phyloP scores from a whole-genome alignment of 495 filamentous ascomycete species.

The Talaromyces proteolyticus region DNA sequence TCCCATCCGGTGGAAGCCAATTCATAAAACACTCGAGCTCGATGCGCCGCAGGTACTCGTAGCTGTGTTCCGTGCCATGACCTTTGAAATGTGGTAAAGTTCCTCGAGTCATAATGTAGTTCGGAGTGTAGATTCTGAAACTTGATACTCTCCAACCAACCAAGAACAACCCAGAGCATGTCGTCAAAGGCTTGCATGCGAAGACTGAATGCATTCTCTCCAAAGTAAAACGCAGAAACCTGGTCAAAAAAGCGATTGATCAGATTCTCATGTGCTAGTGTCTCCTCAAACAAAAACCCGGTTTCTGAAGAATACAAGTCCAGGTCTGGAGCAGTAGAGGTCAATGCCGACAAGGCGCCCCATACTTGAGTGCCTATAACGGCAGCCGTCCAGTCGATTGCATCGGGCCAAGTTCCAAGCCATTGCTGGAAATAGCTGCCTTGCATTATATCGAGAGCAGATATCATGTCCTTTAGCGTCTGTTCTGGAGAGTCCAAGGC shows the following conservation, averaged over 20 bases:
- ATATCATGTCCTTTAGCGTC: constrained; percentile 39
- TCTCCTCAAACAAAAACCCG: constrained; percentile 18
- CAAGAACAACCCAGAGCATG: constrained; percentile 94
- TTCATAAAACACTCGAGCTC: constrained; percentile 86
- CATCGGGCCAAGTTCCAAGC: constrained; percentile 75
- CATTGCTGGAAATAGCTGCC: constrained; percentile 67
- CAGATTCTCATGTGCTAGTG: constrained; percentile 57
- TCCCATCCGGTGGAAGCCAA: constrained; percentile 79
- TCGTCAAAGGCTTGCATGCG: constrained; percentile 87
- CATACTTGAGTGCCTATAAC: constrained; percentile 79
- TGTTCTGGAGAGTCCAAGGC: constrained; percentile 1
- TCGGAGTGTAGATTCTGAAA: constrained; percentile 68
- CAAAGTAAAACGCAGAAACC: constrained; percentile 72
- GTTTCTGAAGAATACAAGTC: constrained; percentile 7
- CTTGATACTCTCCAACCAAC: constrained; percentile 80
- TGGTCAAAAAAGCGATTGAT: constrained; percentile 82
- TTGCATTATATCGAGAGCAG: constrained; percentile 71
- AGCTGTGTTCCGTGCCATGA: constrained; percentile 74
- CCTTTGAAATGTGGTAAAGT: constrained; percentile 6
- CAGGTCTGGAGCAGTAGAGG: constrained; percentile 27
- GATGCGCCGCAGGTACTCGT: constrained; percentile 73
- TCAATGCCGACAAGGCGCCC: constrained; percentile 59
- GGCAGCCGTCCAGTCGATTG: constrained; percentile 94
- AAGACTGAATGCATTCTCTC: constrained; percentile 71
- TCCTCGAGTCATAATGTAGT: constrained; percentile 36